Base-by-base conservation (phyloP, 1,284 basidiomycete species). In the Irpex rosettiformis region DNA sequence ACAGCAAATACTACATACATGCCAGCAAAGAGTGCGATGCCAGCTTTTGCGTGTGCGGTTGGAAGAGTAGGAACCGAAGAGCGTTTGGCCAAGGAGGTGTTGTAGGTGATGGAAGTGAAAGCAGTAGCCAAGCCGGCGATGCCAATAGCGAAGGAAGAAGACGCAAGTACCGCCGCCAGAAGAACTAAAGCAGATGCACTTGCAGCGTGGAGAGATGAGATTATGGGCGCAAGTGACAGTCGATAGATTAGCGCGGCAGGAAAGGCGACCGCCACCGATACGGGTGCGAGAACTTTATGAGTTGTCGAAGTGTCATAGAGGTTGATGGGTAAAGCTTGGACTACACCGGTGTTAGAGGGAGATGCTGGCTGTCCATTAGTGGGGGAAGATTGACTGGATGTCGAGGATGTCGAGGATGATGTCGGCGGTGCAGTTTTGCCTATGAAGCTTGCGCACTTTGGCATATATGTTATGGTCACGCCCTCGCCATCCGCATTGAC, bases 231-330 rank as follows among this genome's bases (percentile, higher is more conserved):
- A 22, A 77, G 75, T 27, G 77, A 77, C 48, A 83, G 68, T 48
- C 89, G 82, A 62, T 78, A 77, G 42, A 86, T 66, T 22, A 89
- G 70, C 51, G 85, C 66, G 3, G 79, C 76, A 18, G 79, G 79
- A 54, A 88, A 75, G 18, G 86, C 69, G 27, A 88, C 67, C 13
- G 78, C 83, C 28, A 89, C 60, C 8, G 89, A 91, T 22, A 89
- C 68, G 3, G 89, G 82, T 2, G 85, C 78, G 5, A 87, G 68
- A 33, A 84, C 69, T 72, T 89, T 91, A 75, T 92, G 90, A 16
- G 73, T 61, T 27, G 81, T 67, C 2, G 85, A 84, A 6, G 83
- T 83, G 63, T 85, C 73, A 61, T 80, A 84, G 7, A 58, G 61
- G 58, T 61, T 55, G 8, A 63, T 48, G 24, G 62, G 21, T 10